These are phyloP conservation scores for Luvunga scandens DNA, from an alignment of 345 rosid species.

Conservation along the genomic window DNA sequence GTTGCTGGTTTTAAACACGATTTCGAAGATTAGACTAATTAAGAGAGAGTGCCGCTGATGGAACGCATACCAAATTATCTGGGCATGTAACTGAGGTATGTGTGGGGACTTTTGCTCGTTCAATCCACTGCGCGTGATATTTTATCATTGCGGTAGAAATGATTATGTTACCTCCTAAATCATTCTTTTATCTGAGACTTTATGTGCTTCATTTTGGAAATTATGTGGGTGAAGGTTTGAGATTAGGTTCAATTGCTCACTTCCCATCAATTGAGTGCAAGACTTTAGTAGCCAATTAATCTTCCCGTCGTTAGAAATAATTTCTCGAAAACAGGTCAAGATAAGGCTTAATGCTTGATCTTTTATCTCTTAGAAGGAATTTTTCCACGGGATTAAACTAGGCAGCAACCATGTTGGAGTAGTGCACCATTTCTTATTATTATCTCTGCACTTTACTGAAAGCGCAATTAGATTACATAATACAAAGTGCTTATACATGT, in stretches of 20 bases:
- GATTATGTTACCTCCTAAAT: neutral
- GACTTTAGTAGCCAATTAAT: neutral
- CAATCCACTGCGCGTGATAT: neutral
- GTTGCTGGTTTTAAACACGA: neutral
- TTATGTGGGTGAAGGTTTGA: neutral
- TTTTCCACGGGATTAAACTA: too few relatives aligned
- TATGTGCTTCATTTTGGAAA: neutral
- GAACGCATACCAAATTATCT: too few relatives aligned
- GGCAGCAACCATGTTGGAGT: neutral
- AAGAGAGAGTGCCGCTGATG: too few relatives aligned
- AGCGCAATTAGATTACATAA: neutral
- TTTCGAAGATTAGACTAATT: neutral
- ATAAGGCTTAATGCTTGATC: neutral
- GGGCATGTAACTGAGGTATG: neutral
- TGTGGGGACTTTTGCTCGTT: neutral
- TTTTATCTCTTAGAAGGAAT: neutral
- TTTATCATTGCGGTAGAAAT: neutral
- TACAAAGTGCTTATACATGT: conserved; percentile 14
- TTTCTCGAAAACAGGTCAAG: neutral
- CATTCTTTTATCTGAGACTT: neutral
- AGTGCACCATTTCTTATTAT: neutral
- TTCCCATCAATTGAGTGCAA: neutral
- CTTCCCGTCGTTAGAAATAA: neutral
- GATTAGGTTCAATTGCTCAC: neutral
- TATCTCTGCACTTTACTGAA: neutral